Base-by-base conservation (phyloP, 2,329 filamentous ascomycete genomes). In the Hypoxylon sp. region DNA sequence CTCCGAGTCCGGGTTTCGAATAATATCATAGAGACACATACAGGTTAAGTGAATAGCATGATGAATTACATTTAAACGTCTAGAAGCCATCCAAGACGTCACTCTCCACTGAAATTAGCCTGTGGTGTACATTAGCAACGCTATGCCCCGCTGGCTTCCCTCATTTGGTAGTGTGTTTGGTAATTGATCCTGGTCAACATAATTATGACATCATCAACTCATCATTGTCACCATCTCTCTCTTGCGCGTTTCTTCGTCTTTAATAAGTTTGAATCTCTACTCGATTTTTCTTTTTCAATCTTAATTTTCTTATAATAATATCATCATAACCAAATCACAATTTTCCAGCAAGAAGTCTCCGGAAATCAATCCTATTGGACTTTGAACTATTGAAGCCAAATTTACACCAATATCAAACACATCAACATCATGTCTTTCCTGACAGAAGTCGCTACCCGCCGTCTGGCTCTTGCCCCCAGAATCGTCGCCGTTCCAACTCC, bases 381-480 rank as follows among this genome's bases (percentile, higher is more conserved):
- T n/a, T n/a, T n/a, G n/a, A n/a, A n/a, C n/a, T n/a, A n/a, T n/a
- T n/a, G n/a, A n/a, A n/a, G n/a, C n/a, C n/a, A n/a, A n/a, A n/a
- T n/a, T n/a, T n/a, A n/a, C n/a, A 25, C 12, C 23, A 2, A 17
- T 7, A 15, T 23, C 29, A 29, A 9, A 40, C 19, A 4, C 5
- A 31, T 31, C 41, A 55, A 26, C 19, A 59, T 38, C 55, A 84
- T 84, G 81, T 81, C 80, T 41, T 79, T 78, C 70, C 69, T 83
- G 71, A 75, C 78, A 52, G 68, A 78, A 64, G 66, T 71, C 52
- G 63, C 73, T 57, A 51, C 71, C 60, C 76, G 79, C 67, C 75
- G 76, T 43, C 58, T 76, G 58, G 72, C 72, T n/a, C 44, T 65
- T 12, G 61, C 67, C 55, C 59, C 71, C 45, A 60, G 71, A 54